Evolutionary conservation across 345 rosid genomes (phyloP), one percentile per base, ranked within the genome.

Genomic region (Jatropha curcas): DNA sequence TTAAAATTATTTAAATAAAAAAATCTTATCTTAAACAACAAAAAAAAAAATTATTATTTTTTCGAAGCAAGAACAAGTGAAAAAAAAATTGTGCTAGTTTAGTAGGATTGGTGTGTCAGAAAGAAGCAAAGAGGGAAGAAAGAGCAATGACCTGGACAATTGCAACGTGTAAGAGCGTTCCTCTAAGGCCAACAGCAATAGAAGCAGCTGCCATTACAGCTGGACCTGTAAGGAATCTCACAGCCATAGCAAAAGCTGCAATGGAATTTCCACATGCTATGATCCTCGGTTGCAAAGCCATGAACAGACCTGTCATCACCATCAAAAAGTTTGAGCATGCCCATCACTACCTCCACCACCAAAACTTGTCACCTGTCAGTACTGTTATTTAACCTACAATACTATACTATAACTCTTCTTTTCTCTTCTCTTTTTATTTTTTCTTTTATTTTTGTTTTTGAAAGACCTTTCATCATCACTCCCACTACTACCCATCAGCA

Each of bases 201-300:
- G 99, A 95, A 83, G 98, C 98, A 30, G 96, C 97, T 64, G 90
- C 85, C 99, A 95, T 95, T 72, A 93, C 93, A 81, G 98, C 99
- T 72, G 99, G 99, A 48, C 99, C 99, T 80, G 86, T 75, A 74
- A 95, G 77, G 93, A 95, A 95, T 88, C 99, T 91, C 82, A 95
- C 93, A 17, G 82, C 92, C 93, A 94, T 92, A 0, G 99, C 86
- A 82, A 91, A 90, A 78, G 92, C 78, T 80, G 99, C 99, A 33
- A 85, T 74, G 71, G 90, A 85, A 83, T 95, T 95, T 55, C 99
- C 99, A 84, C 99, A 95, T 61, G 99, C 98, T 88, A 95, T 95
- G 65, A 95, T 93, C 92, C 87, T 93, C 68, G 97, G 99, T 75
- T 95, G 97, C 86, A 95, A 88, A 60, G 99, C 99, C 99, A 95